Evolutionary conservation across 257 asterid species (phyloP), one percentile per base, ranked within the genome.

Genomic region (Rubia yunnanensis): DNA sequence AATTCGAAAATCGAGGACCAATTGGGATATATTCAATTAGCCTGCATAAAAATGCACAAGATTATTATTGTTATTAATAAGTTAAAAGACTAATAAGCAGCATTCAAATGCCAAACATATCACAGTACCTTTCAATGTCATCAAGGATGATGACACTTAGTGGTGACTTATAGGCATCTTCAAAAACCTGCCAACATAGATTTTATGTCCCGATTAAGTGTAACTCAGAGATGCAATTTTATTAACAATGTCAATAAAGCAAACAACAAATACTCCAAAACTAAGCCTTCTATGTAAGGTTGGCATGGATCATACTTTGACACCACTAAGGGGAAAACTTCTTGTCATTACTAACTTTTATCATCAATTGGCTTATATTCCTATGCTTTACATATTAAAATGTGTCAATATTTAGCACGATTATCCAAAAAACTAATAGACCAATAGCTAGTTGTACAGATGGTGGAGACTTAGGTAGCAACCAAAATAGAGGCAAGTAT

Each of bases 111-210:
- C 66, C 78, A 65, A 39, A 66, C 61, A 67, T 24, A 61, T 63
- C 22, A 69, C 15, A n/a, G 72, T 76, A 94, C 99, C 99, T 86
- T 85, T 94, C 99, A 70, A 94, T 90, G 75, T 88, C 96, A 73
- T 94, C 99, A 65, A 94, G 96, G 81, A 90, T 60, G 77, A 94
- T 79, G 70, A 86, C 70, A 78, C 99, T 94, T 56, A 94, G 85
- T 10, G 99, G 99, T 8, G 99, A 94, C 80, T 73, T 82, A 60
- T 94, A 94, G 58, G 99, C 99, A 88, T 94, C 97, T 84, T 94
- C 99, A 70, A 94, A 89, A 52, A 94, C 96, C 99, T 94, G 70
- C 55, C 67, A 80, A 66, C 76, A n/a, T 71, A 68, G 36, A 57
- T 54, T 41, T 71, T 36, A 50, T 77, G 44, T 74, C 71, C 60